These are phyloP conservation scores for Rhynchospora breviuscula DNA, from an alignment of 176 grass and related monocot species.

Conservation along the genomic window DNA sequence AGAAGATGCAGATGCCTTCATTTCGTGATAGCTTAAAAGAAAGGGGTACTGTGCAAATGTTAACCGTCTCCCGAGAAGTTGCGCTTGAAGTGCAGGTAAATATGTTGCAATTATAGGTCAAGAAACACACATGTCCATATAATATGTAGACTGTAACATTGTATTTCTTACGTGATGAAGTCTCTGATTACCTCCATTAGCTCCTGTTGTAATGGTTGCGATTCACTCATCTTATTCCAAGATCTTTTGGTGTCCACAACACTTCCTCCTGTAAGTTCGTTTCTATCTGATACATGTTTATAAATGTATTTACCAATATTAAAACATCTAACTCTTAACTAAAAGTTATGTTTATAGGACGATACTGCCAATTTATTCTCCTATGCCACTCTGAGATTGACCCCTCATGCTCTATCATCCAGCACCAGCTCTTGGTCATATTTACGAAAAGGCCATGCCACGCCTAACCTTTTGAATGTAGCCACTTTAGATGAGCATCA, in stretches of 20 bases:
- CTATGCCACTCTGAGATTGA: conserved; percentile 80
- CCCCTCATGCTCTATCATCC: conserved; percentile 71
- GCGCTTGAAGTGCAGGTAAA: conserved; percentile 96
- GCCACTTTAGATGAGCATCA: conserved; percentile 51
- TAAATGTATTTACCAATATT: conserved; percentile 12
- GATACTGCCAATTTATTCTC: conserved; percentile 77
- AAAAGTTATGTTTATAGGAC: conserved; percentile 43
- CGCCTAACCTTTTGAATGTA: conserved; percentile 50
- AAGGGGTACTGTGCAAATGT: conserved; percentile 80
- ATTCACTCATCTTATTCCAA: conserved; percentile 84
- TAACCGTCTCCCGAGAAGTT: conserved; percentile 84
- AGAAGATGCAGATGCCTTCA: conserved; percentile 74
- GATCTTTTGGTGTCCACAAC: conserved; percentile 92
- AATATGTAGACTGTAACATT: conserved; percentile 3
- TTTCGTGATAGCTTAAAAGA: conserved; percentile 84
- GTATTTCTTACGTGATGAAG: conserved; percentile 45
- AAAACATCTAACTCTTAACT: neutral
- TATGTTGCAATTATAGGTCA: conserved; percentile 1
- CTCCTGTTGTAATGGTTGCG: conserved; percentile 61
- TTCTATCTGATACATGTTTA: conserved; percentile 21
- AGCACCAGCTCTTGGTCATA: conserved; percentile 84
- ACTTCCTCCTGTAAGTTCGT: conserved; percentile 61
- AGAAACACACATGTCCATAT: neutral
- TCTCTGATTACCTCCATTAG: conserved; percentile 74
- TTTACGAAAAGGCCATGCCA: conserved; percentile 68